A percentile compares a stretch with the other conserved stretches of the same genome.
Evolutionary conservation across 371 early-diverging fungal genomes (phyloP).

Genomic region (Basidiobolus heterosporus): DNA sequence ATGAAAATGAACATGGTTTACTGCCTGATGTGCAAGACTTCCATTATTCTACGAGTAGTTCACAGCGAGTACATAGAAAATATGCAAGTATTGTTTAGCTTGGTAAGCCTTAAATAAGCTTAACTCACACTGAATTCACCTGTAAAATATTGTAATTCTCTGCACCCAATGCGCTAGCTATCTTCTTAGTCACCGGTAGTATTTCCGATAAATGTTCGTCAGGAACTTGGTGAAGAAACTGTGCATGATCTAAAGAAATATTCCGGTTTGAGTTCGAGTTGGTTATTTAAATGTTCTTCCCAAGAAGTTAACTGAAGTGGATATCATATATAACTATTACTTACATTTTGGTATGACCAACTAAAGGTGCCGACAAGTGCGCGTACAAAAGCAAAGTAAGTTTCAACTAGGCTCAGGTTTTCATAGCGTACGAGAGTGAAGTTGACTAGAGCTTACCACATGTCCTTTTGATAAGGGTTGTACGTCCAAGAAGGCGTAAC

Average conservation of each 20-base stretch:
- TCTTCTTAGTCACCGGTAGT: constrained; percentile 72
- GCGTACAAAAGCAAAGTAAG: not conserved
- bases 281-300: not conserved
- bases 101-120: not conserved
- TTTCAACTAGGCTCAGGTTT: constrained; percentile 1
- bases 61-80: too few relatives aligned
- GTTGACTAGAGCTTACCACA: constrained; percentile 24
- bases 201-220: constrained; percentile 68
- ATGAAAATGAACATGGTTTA: constrained; percentile 11
- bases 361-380: constrained; percentile 15
- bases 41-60: constrained; percentile 62
- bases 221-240: constrained; percentile 73
- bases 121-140: constrained; percentile 18
- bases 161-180: constrained; percentile 48
- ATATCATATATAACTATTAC: not conserved
- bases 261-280: constrained; percentile 9
- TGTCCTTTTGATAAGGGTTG: constrained; percentile 67
- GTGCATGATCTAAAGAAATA: constrained; percentile 47
- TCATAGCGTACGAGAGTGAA: too few relatives aligned
- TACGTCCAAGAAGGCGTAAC: constrained; percentile 58
- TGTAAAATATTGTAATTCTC: constrained; percentile 82
- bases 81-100: too few relatives aligned
- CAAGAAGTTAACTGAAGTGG: not conserved
- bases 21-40: constrained; percentile 44
- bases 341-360: constrained; percentile 73